These are phyloP conservation scores for Drechslerella coelobrocha DNA, from an alignment of 2,329 filamentous ascomycete species.

Conservation along the genomic window DNA sequence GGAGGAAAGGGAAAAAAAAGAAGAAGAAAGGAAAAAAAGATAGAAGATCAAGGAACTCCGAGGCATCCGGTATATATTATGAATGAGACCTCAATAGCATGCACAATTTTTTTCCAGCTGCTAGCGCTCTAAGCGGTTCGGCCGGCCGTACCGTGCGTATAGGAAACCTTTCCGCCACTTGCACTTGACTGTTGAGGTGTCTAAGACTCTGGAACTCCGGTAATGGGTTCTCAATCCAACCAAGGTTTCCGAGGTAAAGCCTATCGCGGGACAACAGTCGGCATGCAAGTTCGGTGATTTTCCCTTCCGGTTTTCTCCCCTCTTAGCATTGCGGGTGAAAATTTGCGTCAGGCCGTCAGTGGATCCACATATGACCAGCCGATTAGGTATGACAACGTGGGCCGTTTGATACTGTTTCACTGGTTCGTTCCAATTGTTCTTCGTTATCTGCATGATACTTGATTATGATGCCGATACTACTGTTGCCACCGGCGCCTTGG, in stretches of 20 bases:
- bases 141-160: conserved; percentile 4
- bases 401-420: conserved; percentile 46
- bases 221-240: neutral
- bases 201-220: conserved; percentile 5
- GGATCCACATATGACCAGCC: neutral
- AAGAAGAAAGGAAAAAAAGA: conserved; percentile 7
- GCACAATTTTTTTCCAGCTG: conserved; percentile 15
- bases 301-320: neutral
- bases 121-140: conserved; percentile 8
- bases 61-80: conserved; percentile 38
- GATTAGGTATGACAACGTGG: conserved; percentile 20
- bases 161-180: neutral
- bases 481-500: conserved; percentile 31
- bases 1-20: conserved; percentile 16
- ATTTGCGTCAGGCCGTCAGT: conserved; percentile 27
- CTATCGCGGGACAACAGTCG: neutral
- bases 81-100: conserved; percentile 14
- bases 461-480: conserved; percentile 22
- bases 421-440: conserved; percentile 10
- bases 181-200: neutral
- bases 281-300: neutral
- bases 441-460: neutral
- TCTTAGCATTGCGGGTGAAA: conserved; percentile 8
- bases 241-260: neutral
- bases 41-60: conserved; percentile 21